phyloP scores from a whole-genome alignment of 2,329 filamentous ascomycete genomes.

The Colletotrichum musicola region DNA sequence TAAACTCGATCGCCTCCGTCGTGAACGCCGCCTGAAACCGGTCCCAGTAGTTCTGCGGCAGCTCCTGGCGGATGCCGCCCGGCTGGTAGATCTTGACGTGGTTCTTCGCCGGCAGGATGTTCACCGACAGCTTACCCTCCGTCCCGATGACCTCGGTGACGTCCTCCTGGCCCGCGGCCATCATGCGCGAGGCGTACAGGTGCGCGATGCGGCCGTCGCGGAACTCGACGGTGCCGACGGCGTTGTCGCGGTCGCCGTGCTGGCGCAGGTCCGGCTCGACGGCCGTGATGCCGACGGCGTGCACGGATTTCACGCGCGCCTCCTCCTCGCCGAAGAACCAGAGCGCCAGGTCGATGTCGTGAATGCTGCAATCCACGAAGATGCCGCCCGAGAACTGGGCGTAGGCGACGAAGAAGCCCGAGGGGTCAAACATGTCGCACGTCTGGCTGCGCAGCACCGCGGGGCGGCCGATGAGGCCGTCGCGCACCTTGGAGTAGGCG shows the following conservation, averaged over 20 bases:
- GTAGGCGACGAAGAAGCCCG: constrained; percentile 77
- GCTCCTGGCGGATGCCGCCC: constrained; percentile 67
- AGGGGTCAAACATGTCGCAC: constrained; percentile 74
- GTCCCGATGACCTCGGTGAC: constrained; percentile 77
- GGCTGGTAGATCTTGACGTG: constrained; percentile 68
- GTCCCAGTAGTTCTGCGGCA: constrained; percentile 73
- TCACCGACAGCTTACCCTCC: constrained; percentile 72
- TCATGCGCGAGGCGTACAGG: constrained; percentile 74
- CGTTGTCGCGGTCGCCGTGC: constrained; percentile 49
- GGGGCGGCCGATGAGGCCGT: constrained; percentile 69
- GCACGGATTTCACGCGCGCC: constrained; percentile 46
- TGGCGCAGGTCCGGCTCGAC: constrained; percentile 49
- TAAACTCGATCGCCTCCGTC: constrained; percentile 74
- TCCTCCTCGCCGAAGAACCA: constrained; percentile 50
- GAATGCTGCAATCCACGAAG: constrained; percentile 78
- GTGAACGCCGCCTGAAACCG: constrained; percentile 74
- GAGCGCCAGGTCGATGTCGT: constrained; percentile 67
- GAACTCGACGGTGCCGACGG: constrained; percentile 73
- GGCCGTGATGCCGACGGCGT: constrained; percentile 48
- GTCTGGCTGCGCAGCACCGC: constrained; percentile 74
- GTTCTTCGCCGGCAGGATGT: constrained; percentile 67
- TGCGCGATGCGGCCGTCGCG: constrained; percentile 72
- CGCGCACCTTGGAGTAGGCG: constrained; percentile 64
- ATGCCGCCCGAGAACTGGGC: constrained; percentile 75
- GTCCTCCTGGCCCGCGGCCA: constrained; percentile 76